Evolutionary conservation across 2,329 filamentous ascomycete species (phyloP).

Genomic region (Sordariomycetes sp.): DNA sequence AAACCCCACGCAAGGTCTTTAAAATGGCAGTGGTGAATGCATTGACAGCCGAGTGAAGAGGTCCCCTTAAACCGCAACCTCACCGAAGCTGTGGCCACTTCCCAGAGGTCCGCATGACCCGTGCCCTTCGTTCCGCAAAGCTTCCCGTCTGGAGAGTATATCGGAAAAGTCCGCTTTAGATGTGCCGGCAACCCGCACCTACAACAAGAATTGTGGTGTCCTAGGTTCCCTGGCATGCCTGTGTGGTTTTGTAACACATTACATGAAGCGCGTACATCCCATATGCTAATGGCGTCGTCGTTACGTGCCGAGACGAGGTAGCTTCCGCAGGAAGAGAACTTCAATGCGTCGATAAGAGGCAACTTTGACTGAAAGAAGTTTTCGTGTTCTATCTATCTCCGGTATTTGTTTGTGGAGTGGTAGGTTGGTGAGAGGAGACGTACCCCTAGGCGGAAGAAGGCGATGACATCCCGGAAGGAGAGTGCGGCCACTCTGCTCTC

Average conservation of each 20-base stretch:
- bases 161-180: no score
- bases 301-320: not conserved
- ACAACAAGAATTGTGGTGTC: no score
- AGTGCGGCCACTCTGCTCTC: not conserved
- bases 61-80: not conserved
- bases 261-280: not conserved
- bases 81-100: not conserved
- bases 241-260: no score
- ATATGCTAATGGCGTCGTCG: not conserved
- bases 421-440: not conserved
- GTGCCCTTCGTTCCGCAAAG: not conserved
- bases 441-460: not conserved
- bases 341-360: not conserved
- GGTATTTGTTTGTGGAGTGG: not conserved
- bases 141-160: not conserved
- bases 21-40: no score
- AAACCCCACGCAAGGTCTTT: no score
- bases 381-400: not conserved
- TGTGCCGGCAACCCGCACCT: no score
- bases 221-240: no score
- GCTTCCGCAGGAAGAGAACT: not conserved
- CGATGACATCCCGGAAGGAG: not conserved
- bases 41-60: no score
- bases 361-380: not conserved
- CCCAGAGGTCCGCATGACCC: not conserved